Evolutionary conservation across 2,329 filamentous ascomycete genomes (phyloP).

Genomic region (Arachnomyces sp.): DNA sequence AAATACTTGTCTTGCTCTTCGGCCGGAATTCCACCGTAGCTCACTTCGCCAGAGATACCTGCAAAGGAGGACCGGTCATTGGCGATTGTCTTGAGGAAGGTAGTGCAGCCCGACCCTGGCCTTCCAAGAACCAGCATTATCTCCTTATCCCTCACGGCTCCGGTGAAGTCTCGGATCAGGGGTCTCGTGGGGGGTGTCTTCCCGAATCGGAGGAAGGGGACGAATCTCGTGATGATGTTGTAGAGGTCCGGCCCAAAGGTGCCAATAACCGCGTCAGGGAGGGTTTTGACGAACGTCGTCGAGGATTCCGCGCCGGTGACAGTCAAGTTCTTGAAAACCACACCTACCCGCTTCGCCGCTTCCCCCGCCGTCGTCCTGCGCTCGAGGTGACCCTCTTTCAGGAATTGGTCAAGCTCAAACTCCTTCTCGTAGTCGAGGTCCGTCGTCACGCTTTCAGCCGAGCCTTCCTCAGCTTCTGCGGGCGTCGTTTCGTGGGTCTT

Average conservation of each 20-base stretch:
- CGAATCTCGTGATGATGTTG: constrained; percentile 48
- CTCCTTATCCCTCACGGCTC: constrained; percentile 58
- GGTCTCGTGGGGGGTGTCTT: constrained; percentile 41
- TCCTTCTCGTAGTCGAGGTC: constrained; percentile 32
- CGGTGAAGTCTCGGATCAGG: constrained; percentile 57
- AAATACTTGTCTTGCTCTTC: constrained; percentile 60
- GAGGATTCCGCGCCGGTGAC: constrained; percentile 63
- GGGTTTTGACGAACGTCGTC: constrained; percentile 59
- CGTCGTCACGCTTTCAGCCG: no score
- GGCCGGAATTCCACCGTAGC: constrained; percentile 63
- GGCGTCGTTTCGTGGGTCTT: constrained; percentile 22
- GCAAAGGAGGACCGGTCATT: constrained; percentile 61
- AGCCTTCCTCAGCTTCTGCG: constrained; percentile 12
- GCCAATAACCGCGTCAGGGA: constrained; percentile 65
- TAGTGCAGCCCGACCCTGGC: constrained; percentile 66
- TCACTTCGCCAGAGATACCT: constrained; percentile 59
- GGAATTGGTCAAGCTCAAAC: constrained; percentile 30
- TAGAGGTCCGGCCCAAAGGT: constrained; percentile 78
- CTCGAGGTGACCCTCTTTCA: constrained; percentile 7
- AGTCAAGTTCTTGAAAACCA: constrained; percentile 66
- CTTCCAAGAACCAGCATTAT: constrained; percentile 67
- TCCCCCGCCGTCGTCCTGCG: constrained; percentile 25
- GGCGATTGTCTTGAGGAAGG: constrained; percentile 66
- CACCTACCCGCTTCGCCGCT: constrained; percentile 68
- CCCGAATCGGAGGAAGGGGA: constrained; percentile 43